These are phyloP conservation scores for Cymbopogon citratus DNA, from an alignment of 176 grass and related monocot genomes.

Conservation along the genomic window DNA sequence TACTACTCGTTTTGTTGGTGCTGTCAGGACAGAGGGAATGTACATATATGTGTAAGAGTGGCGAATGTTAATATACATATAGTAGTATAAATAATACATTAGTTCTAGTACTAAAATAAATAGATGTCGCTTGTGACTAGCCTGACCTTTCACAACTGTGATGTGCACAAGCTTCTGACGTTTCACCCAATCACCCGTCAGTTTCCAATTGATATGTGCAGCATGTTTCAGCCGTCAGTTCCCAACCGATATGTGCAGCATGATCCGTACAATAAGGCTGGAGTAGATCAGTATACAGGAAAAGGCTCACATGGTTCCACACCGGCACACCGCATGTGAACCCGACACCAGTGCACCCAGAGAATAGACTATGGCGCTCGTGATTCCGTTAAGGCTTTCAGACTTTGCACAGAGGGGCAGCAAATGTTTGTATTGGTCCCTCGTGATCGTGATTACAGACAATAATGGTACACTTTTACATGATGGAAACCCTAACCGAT, in stretches of 20 bases:
- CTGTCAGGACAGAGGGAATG: constrained; percentile 24
- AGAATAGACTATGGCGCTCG: constrained; percentile 18
- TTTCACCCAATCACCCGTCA: not conserved
- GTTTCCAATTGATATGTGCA: not conserved
- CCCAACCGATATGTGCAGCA: not conserved
- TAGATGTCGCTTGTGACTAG: not conserved
- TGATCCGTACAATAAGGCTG: not conserved
- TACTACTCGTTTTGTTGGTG: constrained; percentile 20
- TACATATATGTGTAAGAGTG: constrained; percentile 20
- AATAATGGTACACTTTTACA: constrained; percentile 52
- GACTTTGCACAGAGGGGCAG: constrained; percentile 27
- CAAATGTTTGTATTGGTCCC: constrained; percentile 33
- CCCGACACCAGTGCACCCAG: constrained; percentile 8
- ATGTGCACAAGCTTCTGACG: not conserved
- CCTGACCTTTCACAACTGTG: not conserved
- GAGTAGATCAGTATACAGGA: not conserved
- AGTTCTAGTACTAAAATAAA: too few species aligned
- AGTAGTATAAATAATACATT: too few species aligned
- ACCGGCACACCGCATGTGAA: not conserved
- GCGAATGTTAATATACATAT: not conserved
- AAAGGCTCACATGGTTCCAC: not conserved
- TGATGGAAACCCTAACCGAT: constrained; percentile 38
- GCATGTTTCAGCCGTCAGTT: not conserved
- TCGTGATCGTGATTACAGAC: constrained; percentile 53
- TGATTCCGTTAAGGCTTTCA: constrained; percentile 30